phyloP scores from a whole-genome alignment of 2,329 filamentous ascomycete genomes.

The Eutypella sp. region DNA sequence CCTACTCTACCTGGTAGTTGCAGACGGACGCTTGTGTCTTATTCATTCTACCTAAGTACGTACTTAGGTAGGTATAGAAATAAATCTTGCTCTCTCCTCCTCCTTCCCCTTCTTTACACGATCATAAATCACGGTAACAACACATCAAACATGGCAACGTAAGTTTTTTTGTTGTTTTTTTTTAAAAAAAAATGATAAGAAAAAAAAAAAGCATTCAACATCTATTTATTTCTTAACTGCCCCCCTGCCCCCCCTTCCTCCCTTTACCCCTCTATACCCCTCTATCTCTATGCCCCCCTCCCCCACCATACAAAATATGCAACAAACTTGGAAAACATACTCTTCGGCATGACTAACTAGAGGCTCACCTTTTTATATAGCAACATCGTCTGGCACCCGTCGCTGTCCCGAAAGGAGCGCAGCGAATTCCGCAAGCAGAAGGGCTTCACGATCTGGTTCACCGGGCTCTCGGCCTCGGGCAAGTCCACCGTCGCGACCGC shows the following conservation, averaged over 20 bases:
- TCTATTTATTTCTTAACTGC: too few relatives aligned
- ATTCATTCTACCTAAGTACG: neutral
- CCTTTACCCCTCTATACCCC: too few relatives aligned
- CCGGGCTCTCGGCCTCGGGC: constrained; percentile 89
- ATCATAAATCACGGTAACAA: neutral
- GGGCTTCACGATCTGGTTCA: constrained; percentile 97
- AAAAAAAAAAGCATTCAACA: neutral
- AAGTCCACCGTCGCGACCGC: constrained; percentile 97
- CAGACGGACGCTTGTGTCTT: neutral
- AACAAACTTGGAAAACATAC: neutral
- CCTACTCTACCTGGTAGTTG: neutral
- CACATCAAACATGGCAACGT: constrained; percentile 26
- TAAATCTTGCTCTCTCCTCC: neutral
- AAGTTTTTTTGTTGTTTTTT: neutral
- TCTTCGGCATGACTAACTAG: neutral
- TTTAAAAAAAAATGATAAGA: neutral
- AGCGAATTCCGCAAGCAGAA: constrained; percentile 71
- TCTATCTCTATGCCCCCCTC: too few relatives aligned
- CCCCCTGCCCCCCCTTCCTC: too few relatives aligned
- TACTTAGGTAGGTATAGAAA: neutral
- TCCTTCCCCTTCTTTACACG: neutral
- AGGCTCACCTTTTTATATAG: constrained; percentile 36
- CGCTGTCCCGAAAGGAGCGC: constrained; percentile 74
- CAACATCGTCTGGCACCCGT: constrained; percentile 88
- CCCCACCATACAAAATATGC: neutral